Evolutionary conservation across 2,329 filamentous ascomycete genomes (phyloP).

Genomic region (Grosmannia huntii): DNA sequence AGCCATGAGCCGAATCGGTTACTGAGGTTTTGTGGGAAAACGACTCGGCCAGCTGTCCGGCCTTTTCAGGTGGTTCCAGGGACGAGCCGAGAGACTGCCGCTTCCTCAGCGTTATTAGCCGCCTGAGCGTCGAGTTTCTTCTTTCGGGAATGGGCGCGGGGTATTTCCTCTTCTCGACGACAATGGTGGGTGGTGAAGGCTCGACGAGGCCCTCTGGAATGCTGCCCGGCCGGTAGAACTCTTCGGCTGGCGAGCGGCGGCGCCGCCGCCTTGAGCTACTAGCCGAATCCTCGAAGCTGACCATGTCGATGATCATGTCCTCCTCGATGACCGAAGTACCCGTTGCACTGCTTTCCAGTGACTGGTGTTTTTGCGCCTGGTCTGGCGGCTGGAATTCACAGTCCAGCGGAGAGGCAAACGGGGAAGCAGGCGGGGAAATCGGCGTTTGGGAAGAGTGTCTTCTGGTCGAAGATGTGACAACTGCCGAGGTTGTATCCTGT

Average conservation of each 20-base stretch:
- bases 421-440: background rate
- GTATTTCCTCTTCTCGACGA: background rate
- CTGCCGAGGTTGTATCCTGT: slow-evolving; percentile 35
- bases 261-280: slow-evolving; percentile 3
- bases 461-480: slow-evolving; percentile 43
- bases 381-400: background rate
- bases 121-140: slow-evolving; percentile 5
- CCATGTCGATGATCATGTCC: background rate
- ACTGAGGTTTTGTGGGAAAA: slow-evolving; percentile 38
- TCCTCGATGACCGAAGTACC: background rate
- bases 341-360: background rate
- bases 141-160: slow-evolving; percentile 2
- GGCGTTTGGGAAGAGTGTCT: slow-evolving; percentile 17
- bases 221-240: slow-evolving; percentile 37
- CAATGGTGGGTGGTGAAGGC: background rate
- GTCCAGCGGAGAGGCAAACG: background rate
- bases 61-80: background rate
- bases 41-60: background rate
- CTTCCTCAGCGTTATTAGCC: slow-evolving; percentile 5
- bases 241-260: slow-evolving; percentile 12
- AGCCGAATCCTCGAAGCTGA: background rate
- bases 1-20: slow-evolving; percentile 30
- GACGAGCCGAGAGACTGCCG: slow-evolving; percentile 30
- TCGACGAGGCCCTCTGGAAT: slow-evolving; percentile 18
- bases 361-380: background rate